Evolutionary conservation across 495 filamentous ascomycete species (phyloP).

Genomic region (Podospora appendiculata): DNA sequence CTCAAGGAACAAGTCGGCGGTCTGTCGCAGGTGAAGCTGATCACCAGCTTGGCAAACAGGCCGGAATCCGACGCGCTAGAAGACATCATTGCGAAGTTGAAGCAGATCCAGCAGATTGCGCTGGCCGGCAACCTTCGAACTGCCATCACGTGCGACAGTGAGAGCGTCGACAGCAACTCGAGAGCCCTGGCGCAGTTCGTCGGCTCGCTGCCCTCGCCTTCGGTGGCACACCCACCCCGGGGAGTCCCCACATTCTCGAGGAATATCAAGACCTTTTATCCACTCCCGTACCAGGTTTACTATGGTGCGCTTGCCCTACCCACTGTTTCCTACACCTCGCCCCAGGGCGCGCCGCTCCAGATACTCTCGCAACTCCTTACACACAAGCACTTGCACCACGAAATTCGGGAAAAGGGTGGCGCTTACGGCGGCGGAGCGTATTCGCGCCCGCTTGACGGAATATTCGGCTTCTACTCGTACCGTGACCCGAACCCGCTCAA

Average conservation of each 20-base stretch:
- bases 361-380: constrained; percentile 91
- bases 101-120: constrained; percentile 74
- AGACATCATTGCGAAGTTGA: constrained; percentile 78
- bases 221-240: constrained; percentile 27
- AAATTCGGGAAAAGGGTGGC: constrained; percentile 95
- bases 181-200: constrained; percentile 66
- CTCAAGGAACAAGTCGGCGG: constrained; percentile 76
- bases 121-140: constrained; percentile 60
- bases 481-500: constrained; percentile 94
- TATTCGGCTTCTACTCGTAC: constrained; percentile 94
- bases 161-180: constrained; percentile 63
- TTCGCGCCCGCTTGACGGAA: constrained; percentile 64
- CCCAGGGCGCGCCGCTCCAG: constrained; percentile 68
- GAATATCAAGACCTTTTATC: constrained; percentile 74
- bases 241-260: constrained; percentile 22
- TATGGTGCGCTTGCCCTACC: constrained; percentile 75
- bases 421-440: constrained; percentile 93
- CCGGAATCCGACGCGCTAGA: constrained; percentile 54
- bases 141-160: constrained; percentile 78
- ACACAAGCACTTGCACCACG: constrained; percentile 93
- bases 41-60: constrained; percentile 49
- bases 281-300: constrained; percentile 93
- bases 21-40: constrained; percentile 81
- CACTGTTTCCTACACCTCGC: constrained; percentile 77
- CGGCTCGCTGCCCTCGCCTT: constrained; percentile 41